Percentiles rank a stretch among this genome's conserved stretches.
These are phyloP conservation scores for Skeletonema potamos DNA, from an alignment of 108 stramenopile species.

Conservation along the genomic window DNA sequence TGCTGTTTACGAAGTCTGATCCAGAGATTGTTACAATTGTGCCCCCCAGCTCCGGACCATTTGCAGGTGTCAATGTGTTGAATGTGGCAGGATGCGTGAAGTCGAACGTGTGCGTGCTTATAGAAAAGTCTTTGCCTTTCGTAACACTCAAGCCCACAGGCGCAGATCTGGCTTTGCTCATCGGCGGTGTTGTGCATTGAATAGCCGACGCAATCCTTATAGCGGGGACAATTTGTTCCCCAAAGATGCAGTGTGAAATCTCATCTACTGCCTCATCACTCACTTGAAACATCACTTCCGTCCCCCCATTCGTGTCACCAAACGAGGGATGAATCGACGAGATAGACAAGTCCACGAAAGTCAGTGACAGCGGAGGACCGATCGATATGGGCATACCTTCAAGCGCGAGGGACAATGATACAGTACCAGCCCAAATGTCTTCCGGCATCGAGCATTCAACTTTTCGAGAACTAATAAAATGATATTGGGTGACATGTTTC, in stretches of 20 bases:
- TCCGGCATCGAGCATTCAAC: constrained; percentile 29
- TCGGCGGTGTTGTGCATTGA: constrained; percentile 5
- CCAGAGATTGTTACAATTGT: constrained; percentile 20
- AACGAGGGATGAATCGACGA: constrained; percentile 8
- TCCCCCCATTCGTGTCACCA: constrained; percentile 18
- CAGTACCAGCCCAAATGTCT: background rate
- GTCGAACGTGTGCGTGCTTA: background rate
- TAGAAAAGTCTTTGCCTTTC: background rate
- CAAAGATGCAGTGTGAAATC: background rate
- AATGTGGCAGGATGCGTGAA: background rate
- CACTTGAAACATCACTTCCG: constrained; percentile 5
- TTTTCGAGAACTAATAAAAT: constrained; percentile 13
- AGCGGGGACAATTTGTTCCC: constrained; percentile 5
- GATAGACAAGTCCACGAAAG: constrained; percentile 13
- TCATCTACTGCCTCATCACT: background rate
- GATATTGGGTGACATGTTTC: constrained; percentile 3
- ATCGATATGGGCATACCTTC: constrained; percentile 18
- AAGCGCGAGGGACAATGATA: constrained; percentile 17
- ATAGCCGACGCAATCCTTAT: background rate
- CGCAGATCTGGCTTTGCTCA: background rate
- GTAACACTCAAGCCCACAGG: background rate
- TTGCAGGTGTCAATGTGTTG: background rate
- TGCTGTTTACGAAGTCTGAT: constrained; percentile 9
- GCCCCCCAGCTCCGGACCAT: constrained; percentile 14
- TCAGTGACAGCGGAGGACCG: constrained; percentile 22